Evolutionary conservation across 2,329 filamentous ascomycete species (phyloP).

Genomic region (Fusarium pilosicola): DNA sequence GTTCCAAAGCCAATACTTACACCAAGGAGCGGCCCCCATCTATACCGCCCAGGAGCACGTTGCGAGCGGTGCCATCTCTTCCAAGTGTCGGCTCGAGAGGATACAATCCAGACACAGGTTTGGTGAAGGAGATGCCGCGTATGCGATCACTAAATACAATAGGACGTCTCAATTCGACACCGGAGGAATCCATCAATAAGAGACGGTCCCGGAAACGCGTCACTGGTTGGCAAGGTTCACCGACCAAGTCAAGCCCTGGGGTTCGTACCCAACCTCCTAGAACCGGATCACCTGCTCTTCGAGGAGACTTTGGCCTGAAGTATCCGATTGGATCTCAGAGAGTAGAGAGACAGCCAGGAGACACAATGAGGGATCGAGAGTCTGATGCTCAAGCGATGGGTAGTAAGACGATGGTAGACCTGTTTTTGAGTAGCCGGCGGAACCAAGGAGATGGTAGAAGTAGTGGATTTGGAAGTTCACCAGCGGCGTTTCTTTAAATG

Average conservation of each 20-base stretch:
- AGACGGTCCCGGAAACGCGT: slow-evolving; percentile 35
- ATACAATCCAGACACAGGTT: background rate
- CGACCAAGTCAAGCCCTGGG: slow-evolving; percentile 46
- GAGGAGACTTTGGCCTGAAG: slow-evolving; percentile 1
- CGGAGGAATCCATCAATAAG: slow-evolving; percentile 34
- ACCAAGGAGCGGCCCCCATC: slow-evolving; percentile 7
- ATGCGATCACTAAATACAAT: slow-evolving; percentile 44
- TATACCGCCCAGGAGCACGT: slow-evolving; percentile 28
- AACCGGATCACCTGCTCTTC: slow-evolving; percentile 7
- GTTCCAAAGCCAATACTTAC: background rate
- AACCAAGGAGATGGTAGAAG: slow-evolving; percentile 52
- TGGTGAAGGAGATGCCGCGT: slow-evolving; percentile 17
- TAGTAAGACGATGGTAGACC: slow-evolving; percentile 64
- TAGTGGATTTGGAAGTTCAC: slow-evolving; percentile 42
- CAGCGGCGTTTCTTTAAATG: slow-evolving; percentile 47
- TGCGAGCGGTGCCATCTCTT: slow-evolving; percentile 43
- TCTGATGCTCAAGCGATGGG: slow-evolving; percentile 52
- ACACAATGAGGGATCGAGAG: slow-evolving; percentile 5
- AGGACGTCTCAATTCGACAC: slow-evolving; percentile 18
- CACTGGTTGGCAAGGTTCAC: slow-evolving; percentile 31
- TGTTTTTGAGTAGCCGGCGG: slow-evolving; percentile 62
- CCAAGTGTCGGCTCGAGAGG: slow-evolving; percentile 24
- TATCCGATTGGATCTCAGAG: background rate
- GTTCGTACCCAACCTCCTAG: slow-evolving; percentile 24
- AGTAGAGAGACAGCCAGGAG: slow-evolving; percentile 7